Percentiles rank a stretch among this genome's conserved stretches.
Conservation (phyloP, 495 filamentous ascomycete species). For the Coniosporium apollinis region DNA sequence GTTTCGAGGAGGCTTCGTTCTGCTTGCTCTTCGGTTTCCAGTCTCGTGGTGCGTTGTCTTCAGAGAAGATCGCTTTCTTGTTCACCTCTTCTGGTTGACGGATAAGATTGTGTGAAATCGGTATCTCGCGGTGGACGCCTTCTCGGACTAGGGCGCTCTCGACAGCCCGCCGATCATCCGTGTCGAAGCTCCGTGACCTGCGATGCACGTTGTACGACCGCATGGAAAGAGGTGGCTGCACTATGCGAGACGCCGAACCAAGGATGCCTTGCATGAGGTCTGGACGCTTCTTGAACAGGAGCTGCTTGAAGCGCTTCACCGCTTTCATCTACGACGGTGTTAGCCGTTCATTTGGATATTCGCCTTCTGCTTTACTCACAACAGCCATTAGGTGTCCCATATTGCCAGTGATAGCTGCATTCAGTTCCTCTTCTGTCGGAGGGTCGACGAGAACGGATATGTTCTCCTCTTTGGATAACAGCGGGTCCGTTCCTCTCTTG, state of each 20-base stretch:
- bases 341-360: conserved; percentile 6
- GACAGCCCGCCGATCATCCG: conserved; percentile 32
- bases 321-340: conserved; percentile 61
- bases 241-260: conserved; percentile 35
- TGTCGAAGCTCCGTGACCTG: conserved; percentile 32
- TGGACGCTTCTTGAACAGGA: conserved; percentile 30
- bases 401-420: conserved; percentile 75
- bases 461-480: conserved; percentile 74
- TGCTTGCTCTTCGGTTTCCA: not conserved
- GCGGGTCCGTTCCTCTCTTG: conserved; percentile 56
- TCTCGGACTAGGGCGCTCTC: conserved; percentile 32
- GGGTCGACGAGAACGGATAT: conserved; percentile 59
- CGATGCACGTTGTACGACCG: conserved; percentile 6
- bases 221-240: conserved; percentile 41
- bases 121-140: conserved; percentile 29
- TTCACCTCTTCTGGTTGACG: conserved; percentile 15
- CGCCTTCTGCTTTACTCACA: conserved; percentile 33
- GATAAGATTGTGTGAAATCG: conserved; percentile 13
- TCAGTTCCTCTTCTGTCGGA: conserved; percentile 78
- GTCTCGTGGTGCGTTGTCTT: conserved; percentile 1
- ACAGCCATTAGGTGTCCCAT: conserved; percentile 71
- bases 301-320: conserved; percentile 66
- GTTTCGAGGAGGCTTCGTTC: conserved; percentile 5
- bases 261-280: conserved; percentile 39
- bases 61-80: not conserved